phyloP scores from a whole-genome alignment of 225 moss, liverwort and hornwort genomes.

The Ulota crispa region DNA sequence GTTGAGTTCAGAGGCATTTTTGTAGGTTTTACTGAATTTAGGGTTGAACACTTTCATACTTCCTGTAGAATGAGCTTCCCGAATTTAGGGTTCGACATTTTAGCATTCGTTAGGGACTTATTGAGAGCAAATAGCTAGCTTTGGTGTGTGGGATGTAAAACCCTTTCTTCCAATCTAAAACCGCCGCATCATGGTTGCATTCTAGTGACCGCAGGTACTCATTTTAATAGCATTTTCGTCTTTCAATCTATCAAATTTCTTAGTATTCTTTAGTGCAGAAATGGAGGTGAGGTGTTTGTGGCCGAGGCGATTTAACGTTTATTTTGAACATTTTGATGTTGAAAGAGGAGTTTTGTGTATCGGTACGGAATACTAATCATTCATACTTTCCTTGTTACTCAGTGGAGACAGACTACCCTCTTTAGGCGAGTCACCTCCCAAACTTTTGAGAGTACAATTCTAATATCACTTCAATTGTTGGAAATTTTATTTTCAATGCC shows the following conservation, averaged over 20 bases:
- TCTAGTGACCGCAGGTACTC: background rate
- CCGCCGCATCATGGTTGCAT: constrained; percentile 1
- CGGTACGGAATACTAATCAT: background rate
- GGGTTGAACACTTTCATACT: constrained; percentile 13
- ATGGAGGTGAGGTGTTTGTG: background rate
- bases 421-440: background rate
- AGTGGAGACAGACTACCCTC: background rate
- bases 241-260: background rate
- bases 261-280: background rate
- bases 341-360: background rate
- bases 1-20: constrained; percentile 33
- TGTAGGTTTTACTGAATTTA: constrained; percentile 28
- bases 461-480: background rate
- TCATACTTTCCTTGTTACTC: background rate
- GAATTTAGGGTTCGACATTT: background rate
- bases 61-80: constrained; percentile 10
- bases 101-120: background rate
- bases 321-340: background rate
- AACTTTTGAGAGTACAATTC: background rate
- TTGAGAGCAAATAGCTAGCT: background rate
- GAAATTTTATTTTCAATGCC: background rate
- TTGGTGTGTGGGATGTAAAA: background rate
- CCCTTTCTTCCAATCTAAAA: background rate
- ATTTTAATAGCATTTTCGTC: background rate
- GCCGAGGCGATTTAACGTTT: background rate